Evolutionary conservation across 2,329 filamentous ascomycete genomes (phyloP).

Genomic region (Alternaria postmessia): DNA sequence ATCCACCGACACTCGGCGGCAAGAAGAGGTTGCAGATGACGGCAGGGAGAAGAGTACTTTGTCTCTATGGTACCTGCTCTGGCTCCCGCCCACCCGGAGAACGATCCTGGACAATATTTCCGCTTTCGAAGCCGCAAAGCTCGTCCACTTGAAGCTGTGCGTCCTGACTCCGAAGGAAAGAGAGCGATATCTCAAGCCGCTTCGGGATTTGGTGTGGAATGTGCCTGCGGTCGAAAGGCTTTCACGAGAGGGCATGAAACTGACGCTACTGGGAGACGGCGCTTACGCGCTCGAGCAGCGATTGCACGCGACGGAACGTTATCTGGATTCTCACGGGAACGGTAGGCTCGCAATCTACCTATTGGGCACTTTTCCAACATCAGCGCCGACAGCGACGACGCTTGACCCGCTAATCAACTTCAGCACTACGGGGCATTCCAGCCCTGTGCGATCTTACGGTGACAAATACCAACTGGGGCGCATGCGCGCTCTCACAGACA

Average conservation of each 20-base stretch:
- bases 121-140: conserved; percentile 2
- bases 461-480: conserved; percentile 7
- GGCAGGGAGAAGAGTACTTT: neutral
- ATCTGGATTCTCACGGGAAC: neutral
- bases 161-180: neutral
- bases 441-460: neutral
- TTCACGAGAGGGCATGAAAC: conserved; percentile 1
- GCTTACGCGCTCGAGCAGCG: conserved; percentile 5
- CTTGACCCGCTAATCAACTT: neutral
- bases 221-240: neutral
- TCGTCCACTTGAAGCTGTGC: neutral
- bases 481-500: neutral
- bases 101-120: conserved; percentile 3
- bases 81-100: neutral
- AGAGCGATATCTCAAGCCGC: neutral
- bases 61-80: conserved; percentile 4
- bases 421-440: conserved; percentile 1
- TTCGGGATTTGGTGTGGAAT: conserved; percentile 3
- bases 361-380: neutral
- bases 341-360: neutral
- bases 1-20: neutral
- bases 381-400: neutral
- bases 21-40: neutral
- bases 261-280: conserved; percentile 1
- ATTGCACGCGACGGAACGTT: conserved; percentile 1